Evolutionary conservation across 164 flowering plant species (phyloP), one percentile per base, ranked within the genome.

Genomic region (Platanus orientalis): DNA sequence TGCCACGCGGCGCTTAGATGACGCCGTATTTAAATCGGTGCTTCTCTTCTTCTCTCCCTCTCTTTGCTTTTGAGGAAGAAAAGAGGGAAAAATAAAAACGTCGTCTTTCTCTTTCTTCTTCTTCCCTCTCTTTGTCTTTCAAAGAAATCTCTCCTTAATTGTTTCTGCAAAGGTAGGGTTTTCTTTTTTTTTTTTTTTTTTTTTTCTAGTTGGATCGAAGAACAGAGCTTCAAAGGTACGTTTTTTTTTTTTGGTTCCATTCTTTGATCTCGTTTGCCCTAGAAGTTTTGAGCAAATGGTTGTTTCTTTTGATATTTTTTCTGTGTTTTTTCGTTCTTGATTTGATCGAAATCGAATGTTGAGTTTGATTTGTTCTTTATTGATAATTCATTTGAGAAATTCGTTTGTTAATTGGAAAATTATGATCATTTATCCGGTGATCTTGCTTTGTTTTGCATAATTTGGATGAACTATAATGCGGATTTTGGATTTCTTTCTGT

Each of bases 181-280:
- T 45, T 36, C 10, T 76, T 71, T 79, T 69, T 34, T 21, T 36
- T 53, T 50, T 62, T 17, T 24, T 36, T 32, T 40, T 40, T 60
- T 57, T 52, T 26, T 67, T 65, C 56, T 23, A 16, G n/a, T 47
- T 27, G 17, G 61, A 40, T 4, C n/a, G 40, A 21, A 61, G 27
- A 28, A 57, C 56, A 60, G 61, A 65, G 64, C 65, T 71, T 69
- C 58, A 1, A 13, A 61, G 79, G 80, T 76, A 72, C 64, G 80
- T 66, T 54, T 64, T 27, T 47, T 57, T 47, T 57, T 57, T 42
- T n/a, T n/a, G n/a, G n/a, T n/a, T n/a, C n/a, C 25, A 54, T 30
- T 13, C 14, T 63, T 67, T 27, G 25, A 60, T 68, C 52, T 36
- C 40, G n/a, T 29, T 60, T 61, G 40, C 55, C 11, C 19, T 42